Evolutionary conservation across 2,329 filamentous ascomycete genomes (phyloP), one percentile per base, ranked within the genome.

Genomic region (Endoconidiophora polonica): DNA sequence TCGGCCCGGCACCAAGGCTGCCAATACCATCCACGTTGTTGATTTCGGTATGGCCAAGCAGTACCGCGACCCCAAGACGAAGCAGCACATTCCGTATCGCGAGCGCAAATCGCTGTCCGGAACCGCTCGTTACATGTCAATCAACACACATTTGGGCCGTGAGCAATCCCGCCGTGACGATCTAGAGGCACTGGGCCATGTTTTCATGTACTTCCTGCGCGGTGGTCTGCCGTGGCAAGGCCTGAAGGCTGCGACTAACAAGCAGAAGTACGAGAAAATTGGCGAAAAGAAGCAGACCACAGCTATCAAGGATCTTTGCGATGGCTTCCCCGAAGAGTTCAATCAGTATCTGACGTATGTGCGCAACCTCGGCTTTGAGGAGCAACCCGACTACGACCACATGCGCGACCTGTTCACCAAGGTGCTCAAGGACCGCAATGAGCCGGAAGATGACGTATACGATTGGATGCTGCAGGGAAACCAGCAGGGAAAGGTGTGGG

Each of bases 221-320:
- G 80, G 80, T 44, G 77, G 77, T 5, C 69, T 83, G 49, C 79
- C 80, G 36, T 84, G 80, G 79, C 79, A 84, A 62, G 79, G 79
- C 7, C 68, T 84, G 55, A 83, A 83, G 68, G 79, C 79, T 63
- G 79, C 78, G 26, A 83, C 79, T 44, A 83, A 83, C 66, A 82
- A 98, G 77, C 91, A 98, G 65, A 98, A 98, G 70, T 98, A 98
- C 64, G 91, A 98, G 70, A 96, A 96, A 76, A 98, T 98, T 66
- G 91, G 91, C 43, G 90, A 98, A 73, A 96, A 98, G 82, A 98
- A 98, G 73, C 91, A 96, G 70, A 95, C 90, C 0, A 96, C 91
- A 20, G 77, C 79, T 4, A 93, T 98, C 69, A 94, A 95, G 70
- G 91, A 98, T 60, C 77, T 98, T 14, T 96, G 90, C 63, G 88